Conservation (phyloP, 345 rosid species). For the Salix koriyanagi region DNA sequence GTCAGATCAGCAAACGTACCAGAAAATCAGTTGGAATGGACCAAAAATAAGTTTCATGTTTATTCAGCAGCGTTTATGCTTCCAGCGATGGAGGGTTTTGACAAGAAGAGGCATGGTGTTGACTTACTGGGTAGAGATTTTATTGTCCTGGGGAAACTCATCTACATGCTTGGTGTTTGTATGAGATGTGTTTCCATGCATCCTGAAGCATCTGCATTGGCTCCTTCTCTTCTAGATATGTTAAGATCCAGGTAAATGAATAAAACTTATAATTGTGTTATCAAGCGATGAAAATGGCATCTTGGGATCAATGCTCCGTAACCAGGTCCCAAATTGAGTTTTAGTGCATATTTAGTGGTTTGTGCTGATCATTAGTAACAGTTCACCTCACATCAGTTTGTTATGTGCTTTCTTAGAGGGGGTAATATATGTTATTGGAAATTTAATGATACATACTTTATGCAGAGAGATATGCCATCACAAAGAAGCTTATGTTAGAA, state of each 20-base stretch:
- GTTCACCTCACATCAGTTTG: not conserved
- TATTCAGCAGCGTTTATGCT: slow-evolving; percentile 97
- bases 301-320: not conserved
- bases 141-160: slow-evolving; percentile 88
- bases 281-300: not conserved
- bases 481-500: slow-evolving; percentile 88
- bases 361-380: not conserved
- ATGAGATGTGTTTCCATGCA: slow-evolving; percentile 87
- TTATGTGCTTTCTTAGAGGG: not conserved
- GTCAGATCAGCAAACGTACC: slow-evolving; percentile 41
- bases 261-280: not conserved
- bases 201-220: slow-evolving; percentile 86
- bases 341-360: not conserved
- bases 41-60: slow-evolving; percentile 74
- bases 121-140: slow-evolving; percentile 93
- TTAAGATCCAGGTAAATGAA: slow-evolving; percentile 64
- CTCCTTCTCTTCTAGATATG: slow-evolving; percentile 75
- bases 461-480: slow-evolving; percentile 82
- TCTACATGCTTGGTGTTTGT: slow-evolving; percentile 89
- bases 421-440: not conserved
- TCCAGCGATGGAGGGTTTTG: slow-evolving; percentile 94
- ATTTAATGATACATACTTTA: not conserved
- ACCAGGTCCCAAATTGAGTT: not conserved
- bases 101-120: slow-evolving; percentile 89
- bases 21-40: slow-evolving; percentile 46